Percentiles rank a stretch among this genome's conserved stretches.
Conservation (phyloP, 2,329 filamentous ascomycete genomes). For the Moelleriella libera region DNA sequence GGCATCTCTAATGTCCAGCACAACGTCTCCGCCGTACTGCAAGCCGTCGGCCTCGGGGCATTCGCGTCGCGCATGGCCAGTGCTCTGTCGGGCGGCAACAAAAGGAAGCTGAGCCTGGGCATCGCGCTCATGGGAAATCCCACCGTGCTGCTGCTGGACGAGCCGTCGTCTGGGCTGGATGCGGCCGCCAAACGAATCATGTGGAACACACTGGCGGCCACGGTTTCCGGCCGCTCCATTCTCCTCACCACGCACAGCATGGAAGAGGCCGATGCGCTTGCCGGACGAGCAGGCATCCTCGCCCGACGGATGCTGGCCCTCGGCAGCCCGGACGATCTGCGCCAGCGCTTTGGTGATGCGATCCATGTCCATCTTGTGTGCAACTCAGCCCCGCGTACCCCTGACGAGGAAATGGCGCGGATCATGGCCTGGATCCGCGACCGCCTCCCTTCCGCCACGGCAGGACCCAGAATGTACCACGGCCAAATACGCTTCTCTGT, state of each 20-base stretch:
- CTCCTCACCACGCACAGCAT: constrained; percentile 87
- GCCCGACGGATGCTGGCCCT: constrained; percentile 74
- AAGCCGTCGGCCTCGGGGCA: constrained; percentile 60
- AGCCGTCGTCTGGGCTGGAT: constrained; percentile 80
- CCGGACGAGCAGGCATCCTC: constrained; percentile 73
- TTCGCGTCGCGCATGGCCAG: constrained; percentile 64
- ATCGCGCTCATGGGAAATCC: constrained; percentile 92
- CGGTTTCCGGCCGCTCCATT: constrained; percentile 65
- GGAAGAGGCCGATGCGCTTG: constrained; percentile 88
- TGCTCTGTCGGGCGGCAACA: constrained; percentile 79
- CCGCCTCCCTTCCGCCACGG: constrained; percentile 47
- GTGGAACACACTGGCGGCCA: constrained; percentile 71
- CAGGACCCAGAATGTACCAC: constrained; percentile 66
- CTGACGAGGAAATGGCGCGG: constrained; percentile 48
- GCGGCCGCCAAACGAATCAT: constrained; percentile 83
- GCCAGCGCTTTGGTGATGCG: constrained; percentile 61
- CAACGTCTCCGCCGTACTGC: constrained; percentile 67
- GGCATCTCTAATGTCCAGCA: constrained; percentile 62
- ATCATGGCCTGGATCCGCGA: constrained; percentile 52
- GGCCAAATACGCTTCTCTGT: constrained; percentile 80
- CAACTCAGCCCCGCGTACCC: constrained; percentile 58
- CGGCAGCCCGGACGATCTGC: constrained; percentile 59
- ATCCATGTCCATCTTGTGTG: constrained; percentile 75
- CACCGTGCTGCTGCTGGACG: constrained; percentile 73
- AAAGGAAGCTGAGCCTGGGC: constrained; percentile 77